Evolutionary conservation across 1,284 basidiomycete species (phyloP).

Genomic region (Leccinum fuscescens): DNA sequence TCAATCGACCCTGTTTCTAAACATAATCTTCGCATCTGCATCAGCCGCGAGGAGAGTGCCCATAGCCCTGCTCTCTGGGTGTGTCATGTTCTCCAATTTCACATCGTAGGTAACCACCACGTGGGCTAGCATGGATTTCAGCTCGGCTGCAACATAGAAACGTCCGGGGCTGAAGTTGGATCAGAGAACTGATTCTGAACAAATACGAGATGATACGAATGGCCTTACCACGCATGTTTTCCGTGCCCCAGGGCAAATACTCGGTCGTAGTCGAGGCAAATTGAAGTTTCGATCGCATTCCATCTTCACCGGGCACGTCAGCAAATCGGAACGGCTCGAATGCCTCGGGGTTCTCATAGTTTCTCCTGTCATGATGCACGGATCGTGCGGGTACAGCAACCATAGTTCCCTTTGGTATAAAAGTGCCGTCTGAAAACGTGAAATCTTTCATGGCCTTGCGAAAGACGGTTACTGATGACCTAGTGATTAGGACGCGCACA

Average conservation of each 20-base stretch:
- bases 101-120: slow-evolving; percentile 32
- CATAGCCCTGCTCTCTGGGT: slow-evolving; percentile 9
- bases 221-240: slow-evolving; percentile 15
- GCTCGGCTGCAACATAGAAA: slow-evolving; percentile 16
- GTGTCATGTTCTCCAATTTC: slow-evolving; percentile 22
- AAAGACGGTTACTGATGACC: slow-evolving; percentile 27
- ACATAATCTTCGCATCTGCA: slow-evolving; percentile 12
- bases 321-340: slow-evolving; percentile 38
- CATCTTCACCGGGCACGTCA: slow-evolving; percentile 10
- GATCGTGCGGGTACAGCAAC: slow-evolving; percentile 24
- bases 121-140: slow-evolving; percentile 34
- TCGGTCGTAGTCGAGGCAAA: slow-evolving; percentile 12
- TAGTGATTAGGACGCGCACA: background rate
- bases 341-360: slow-evolving; percentile 24
- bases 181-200: background rate
- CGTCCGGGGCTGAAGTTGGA: slow-evolving; percentile 11
- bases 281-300: slow-evolving; percentile 15
- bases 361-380: slow-evolving; percentile 25
- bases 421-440: slow-evolving; percentile 42
- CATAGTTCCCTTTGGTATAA: slow-evolving; percentile 36
- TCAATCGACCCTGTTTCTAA: slow-evolving; percentile 14
- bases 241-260: slow-evolving; percentile 16
- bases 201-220: background rate
- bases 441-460: slow-evolving; percentile 36
- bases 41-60: background rate